Evolutionary conservation across 192 early-diverging fungal species (phyloP), one percentile per base, ranked within the genome.

Genomic region (Mortierella claussenii): DNA sequence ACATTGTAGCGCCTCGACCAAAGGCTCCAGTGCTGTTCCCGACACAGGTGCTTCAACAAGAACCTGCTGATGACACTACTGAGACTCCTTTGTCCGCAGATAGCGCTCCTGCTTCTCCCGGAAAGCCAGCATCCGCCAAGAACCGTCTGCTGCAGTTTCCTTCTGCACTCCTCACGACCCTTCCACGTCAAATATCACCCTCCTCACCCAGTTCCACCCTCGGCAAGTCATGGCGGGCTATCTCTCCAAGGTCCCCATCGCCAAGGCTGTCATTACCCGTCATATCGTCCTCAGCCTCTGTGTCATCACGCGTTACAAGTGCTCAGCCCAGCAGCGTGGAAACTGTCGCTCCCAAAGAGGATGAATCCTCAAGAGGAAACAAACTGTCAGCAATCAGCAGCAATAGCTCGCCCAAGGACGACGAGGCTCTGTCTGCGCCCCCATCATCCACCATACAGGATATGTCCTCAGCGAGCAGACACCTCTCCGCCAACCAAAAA

Each of bases 401-500:
- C 37, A 10, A 40, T 40, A 13, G 37, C 7, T 40, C 37, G 13
- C 7, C 8, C 7, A 40, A 40, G 37, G 8, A 40, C 37, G 7
- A 13, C 37, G 13, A 40, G 37, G 37, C n/a, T n/a, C n/a, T n/a
- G n/a, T n/a, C n/a, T n/a, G n/a, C n/a, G n/a, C n/a, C n/a, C n/a
- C n/a, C n/a, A n/a, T n/a, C n/a, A n/a, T n/a, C n/a, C n/a, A n/a
- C n/a, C n/a, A n/a, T n/a, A n/a, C n/a, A n/a, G n/a, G n/a, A n/a
- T n/a, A n/a, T n/a, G n/a, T n/a, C n/a, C n/a, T n/a, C n/a, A n/a
- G n/a, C n/a, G n/a, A n/a, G n/a, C n/a, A n/a, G n/a, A n/a, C n/a
- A n/a, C n/a, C 50, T 54, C 3, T 53, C 62, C 8, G 21, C 56
- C 2, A 65, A 74, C 30, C 80, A 78, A 20, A 55, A 18, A 5